Percentiles rank a stretch among this genome's conserved stretches.
These are phyloP conservation scores for Puccinia horiana DNA, from an alignment of 1,284 basidiomycete genomes.

Conservation along the genomic window DNA sequence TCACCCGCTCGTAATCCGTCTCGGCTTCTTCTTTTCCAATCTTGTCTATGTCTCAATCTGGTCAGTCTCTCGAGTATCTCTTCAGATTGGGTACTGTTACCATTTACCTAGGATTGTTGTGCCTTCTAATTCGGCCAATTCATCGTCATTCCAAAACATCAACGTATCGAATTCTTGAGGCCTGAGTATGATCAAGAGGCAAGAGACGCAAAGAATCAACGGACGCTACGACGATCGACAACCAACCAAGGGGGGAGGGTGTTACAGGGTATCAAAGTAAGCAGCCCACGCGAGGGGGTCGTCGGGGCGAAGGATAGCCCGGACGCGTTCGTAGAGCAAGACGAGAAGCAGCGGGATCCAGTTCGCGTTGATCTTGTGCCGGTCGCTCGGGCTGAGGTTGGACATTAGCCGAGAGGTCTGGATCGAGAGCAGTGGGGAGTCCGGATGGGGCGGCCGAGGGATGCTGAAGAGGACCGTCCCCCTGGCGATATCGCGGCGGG, in stretches of 20 bases:
- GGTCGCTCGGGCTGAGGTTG: background rate
- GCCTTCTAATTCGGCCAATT: conserved; percentile 75
- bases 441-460: background rate
- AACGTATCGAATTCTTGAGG: conserved; percentile 80
- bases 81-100: background rate
- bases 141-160: conserved; percentile 85
- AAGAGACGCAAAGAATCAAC: background rate
- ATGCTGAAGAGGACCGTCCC: conserved; percentile 22
- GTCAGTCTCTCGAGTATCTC: conserved; percentile 45
- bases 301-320: background rate
- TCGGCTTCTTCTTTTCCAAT: conserved; percentile 84
- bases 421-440: conserved; percentile 25
- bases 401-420: background rate
- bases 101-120: conserved; percentile 76
- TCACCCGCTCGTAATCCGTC: conserved; percentile 65
- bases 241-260: background rate
- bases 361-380: background rate
- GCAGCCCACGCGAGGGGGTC: conserved; percentile 9
- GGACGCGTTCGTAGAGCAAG: conserved; percentile 36
- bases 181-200: conserved; percentile 4
- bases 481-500: background rate
- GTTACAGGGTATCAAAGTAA: conserved; percentile 37
- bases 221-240: too few species aligned
- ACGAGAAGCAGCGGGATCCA: conserved; percentile 28
- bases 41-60: conserved; percentile 66